phyloP scores from a whole-genome alignment of 768 basidiomycete species.

The Scleroderma citrinum region DNA sequence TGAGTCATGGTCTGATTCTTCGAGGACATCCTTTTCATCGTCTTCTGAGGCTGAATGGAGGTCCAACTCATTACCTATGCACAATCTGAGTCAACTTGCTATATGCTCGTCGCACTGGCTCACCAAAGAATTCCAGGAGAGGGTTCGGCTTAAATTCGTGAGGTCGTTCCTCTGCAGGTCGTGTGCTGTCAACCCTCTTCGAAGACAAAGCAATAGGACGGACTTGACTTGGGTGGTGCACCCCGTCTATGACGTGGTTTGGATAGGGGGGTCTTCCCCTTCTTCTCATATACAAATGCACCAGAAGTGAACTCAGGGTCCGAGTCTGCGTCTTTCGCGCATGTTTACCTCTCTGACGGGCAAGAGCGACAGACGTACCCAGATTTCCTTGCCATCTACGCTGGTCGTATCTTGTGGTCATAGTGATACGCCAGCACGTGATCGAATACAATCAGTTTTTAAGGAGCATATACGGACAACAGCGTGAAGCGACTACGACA shows the following conservation, averaged over 20 bases:
- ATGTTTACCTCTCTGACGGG: background rate
- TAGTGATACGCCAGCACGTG: no score
- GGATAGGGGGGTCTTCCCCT: constrained; percentile 15
- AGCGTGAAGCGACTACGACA: constrained; percentile 11
- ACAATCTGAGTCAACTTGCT: background rate
- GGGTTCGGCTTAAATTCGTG: constrained; percentile 31
- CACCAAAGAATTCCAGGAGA: constrained; percentile 46
- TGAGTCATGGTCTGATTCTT: constrained; percentile 12
- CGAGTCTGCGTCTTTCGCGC: constrained; percentile 24
- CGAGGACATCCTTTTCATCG: constrained; percentile 20
- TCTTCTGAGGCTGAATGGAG: constrained; percentile 50
- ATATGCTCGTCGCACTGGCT: constrained; percentile 3
- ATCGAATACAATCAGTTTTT: constrained; percentile 26
- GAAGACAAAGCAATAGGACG: background rate
- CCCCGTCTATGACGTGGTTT: constrained; percentile 4
- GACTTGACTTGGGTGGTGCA: constrained; percentile 10
- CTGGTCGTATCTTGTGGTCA: no score
- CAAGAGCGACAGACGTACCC: constrained; percentile 17
- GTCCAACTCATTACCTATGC: constrained; percentile 36
- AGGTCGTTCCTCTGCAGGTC: constrained; percentile 2
- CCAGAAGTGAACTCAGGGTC: constrained; percentile 31
- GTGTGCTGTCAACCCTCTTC: no score
- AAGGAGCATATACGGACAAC: constrained; percentile 26
- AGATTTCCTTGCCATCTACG: no score
- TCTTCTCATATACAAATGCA: constrained; percentile 23